phyloP scores from a whole-genome alignment of 352 stramenopile genomes.

The Phytophthora meadii region DNA sequence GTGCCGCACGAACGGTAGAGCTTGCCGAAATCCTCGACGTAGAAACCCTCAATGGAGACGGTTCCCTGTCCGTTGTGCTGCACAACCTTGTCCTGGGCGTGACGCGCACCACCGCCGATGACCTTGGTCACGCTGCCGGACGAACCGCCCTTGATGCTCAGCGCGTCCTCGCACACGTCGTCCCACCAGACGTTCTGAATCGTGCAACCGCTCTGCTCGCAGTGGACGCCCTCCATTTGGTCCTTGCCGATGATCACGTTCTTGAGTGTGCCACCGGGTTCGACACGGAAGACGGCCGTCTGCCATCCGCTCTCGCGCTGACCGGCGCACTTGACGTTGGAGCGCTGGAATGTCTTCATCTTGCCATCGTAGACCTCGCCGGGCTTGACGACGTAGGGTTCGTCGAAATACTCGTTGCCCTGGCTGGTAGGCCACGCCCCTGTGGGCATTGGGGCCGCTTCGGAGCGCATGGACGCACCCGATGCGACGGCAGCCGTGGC shows the following conservation, averaged over 20 bases:
- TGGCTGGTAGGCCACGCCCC: constrained; percentile 31
- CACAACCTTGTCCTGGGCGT: constrained; percentile 26
- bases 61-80: constrained; percentile 32
- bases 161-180: constrained; percentile 48
- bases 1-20: constrained; percentile 31
- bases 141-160: constrained; percentile 49
- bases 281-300: constrained; percentile 47
- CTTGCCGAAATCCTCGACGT: constrained; percentile 31
- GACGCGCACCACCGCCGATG: constrained; percentile 33
- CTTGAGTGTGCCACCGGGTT: constrained; percentile 50
- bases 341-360: constrained; percentile 33
- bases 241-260: constrained; percentile 62
- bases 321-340: constrained; percentile 49
- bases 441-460: constrained; percentile 28
- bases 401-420: constrained; percentile 32
- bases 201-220: constrained; percentile 30
- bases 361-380: constrained; percentile 45
- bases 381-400: constrained; percentile 38
- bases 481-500: constrained; percentile 22
- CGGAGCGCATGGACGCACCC: constrained; percentile 29
- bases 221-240: constrained; percentile 34
- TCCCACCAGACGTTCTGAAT: constrained; percentile 35
- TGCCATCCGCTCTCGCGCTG: constrained; percentile 40
- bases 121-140: constrained; percentile 39
- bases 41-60: constrained; percentile 32